These are phyloP conservation scores for Mucor sp. DNA, from an alignment of 371 early-diverging fungal genomes.

Conservation along the genomic window DNA sequence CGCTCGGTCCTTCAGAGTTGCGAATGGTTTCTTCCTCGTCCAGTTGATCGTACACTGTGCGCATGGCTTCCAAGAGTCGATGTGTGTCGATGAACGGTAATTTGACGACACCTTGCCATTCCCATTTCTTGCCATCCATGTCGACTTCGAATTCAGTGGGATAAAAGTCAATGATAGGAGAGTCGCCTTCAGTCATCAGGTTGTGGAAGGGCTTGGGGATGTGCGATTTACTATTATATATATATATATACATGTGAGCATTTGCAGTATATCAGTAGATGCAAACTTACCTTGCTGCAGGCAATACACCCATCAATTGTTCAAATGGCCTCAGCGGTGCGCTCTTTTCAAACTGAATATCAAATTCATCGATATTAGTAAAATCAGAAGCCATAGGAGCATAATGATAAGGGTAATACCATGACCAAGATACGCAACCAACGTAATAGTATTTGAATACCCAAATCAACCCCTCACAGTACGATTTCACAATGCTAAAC, in stretches of 20 bases:
- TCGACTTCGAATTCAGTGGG: conserved; percentile 93
- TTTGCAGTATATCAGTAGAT: background rate
- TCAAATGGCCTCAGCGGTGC: conserved; percentile 94
- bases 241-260: too few relatives aligned
- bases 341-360: conserved; percentile 79
- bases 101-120: conserved; percentile 97
- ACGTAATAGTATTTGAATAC: conserved; percentile 97
- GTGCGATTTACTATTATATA: conserved; percentile 70
- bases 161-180: conserved; percentile 93
- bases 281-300: conserved; percentile 72
- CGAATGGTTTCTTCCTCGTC: conserved; percentile 75
- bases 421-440: conserved; percentile 96
- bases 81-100: conserved; percentile 93
- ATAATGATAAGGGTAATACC: conserved; percentile 99
- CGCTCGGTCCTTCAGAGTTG: conserved; percentile 76
- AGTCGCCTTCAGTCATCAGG: conserved; percentile 86
- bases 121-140: conserved; percentile 97
- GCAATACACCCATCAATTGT: conserved; percentile 98
- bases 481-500: conserved; percentile 78
- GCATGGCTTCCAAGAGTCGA: conserved; percentile 81
- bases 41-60: conserved; percentile 66
- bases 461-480: conserved; percentile 98
- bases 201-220: conserved; percentile 81
- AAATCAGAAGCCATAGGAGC: conserved; percentile 97
- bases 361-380: conserved; percentile 71